Percentiles rank a stretch among this genome's conserved stretches.
These are phyloP conservation scores for Backusella tarrabulga DNA, from an alignment of 192 early-diverging fungal genomes.

Conservation along the genomic window DNA sequence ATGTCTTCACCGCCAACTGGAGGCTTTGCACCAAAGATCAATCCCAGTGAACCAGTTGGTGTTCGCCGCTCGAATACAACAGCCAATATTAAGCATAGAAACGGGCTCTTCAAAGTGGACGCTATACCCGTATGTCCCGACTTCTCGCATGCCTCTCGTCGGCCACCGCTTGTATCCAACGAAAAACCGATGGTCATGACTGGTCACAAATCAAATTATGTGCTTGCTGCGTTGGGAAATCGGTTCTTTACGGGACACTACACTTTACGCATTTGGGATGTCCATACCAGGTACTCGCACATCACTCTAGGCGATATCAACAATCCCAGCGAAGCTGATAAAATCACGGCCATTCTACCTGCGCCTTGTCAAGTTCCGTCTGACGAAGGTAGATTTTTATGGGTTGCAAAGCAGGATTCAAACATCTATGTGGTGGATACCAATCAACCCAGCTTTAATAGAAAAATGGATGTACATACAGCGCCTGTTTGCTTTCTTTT, in stretches of 20 bases:
- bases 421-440: constrained; percentile 56
- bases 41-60: neutral
- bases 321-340: constrained; percentile 32
- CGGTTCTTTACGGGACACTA: constrained; percentile 43
- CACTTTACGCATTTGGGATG: constrained; percentile 42
- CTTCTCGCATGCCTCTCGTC: constrained; percentile 51
- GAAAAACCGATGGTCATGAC: constrained; percentile 24
- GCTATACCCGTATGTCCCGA: constrained; percentile 41
- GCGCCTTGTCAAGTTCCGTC: constrained; percentile 49
- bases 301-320: constrained; percentile 40
- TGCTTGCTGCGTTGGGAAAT: constrained; percentile 52
- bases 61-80: neutral
- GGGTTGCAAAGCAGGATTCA: constrained; percentile 63
- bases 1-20: neutral
- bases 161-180: constrained; percentile 49
- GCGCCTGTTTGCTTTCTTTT: constrained; percentile 54
- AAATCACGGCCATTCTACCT: constrained; percentile 40
- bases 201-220: constrained; percentile 39
- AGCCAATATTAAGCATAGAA: neutral
- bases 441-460: neutral
- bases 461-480: constrained; percentile 31
- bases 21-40: neutral
- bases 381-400: constrained; percentile 62
- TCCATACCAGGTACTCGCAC: constrained; percentile 43
- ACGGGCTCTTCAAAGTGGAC: neutral